A percentile compares a stretch with the other conserved stretches of the same genome.
Conservation (phyloP, 2,329 filamentous ascomycete species). For the Aspergillus persii region DNA sequence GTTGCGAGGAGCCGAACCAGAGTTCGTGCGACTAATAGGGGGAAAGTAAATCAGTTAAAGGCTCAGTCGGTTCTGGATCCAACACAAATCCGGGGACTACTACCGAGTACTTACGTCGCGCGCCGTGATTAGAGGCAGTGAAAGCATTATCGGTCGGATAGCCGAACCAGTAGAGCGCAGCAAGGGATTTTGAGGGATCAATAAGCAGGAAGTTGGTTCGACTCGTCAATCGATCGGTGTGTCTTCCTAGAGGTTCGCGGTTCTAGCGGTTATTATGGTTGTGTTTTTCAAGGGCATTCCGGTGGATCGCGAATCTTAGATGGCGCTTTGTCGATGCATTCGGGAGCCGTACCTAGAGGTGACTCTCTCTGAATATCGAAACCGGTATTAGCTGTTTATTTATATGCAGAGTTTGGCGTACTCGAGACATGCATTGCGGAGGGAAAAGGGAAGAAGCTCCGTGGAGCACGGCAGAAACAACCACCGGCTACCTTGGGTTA, state of each 20-base stretch:
- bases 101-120: slow-evolving; percentile 59
- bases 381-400: background rate
- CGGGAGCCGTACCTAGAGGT: background rate
- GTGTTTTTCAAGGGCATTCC: background rate
- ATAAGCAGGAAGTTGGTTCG: background rate
- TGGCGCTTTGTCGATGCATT: background rate
- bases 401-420: background rate
- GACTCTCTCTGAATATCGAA: background rate
- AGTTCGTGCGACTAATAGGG: slow-evolving; percentile 63
- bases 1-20: slow-evolving; percentile 68
- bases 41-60: slow-evolving; percentile 17
- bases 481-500: too few relatives aligned
- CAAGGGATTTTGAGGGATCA: background rate
- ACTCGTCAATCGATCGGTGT: background rate
- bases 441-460: background rate
- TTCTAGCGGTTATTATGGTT: background rate
- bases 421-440: background rate
- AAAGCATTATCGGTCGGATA: slow-evolving; percentile 47
- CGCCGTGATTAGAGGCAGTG: slow-evolving; percentile 66
- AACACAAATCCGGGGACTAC: background rate
- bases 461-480: background rate
- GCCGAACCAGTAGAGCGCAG: background rate
- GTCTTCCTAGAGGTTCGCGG: background rate
- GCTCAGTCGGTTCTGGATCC: background rate
- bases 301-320: background rate